Evolutionary conservation across 257 asterid genomes (phyloP), one percentile per base, ranked within the genome.

Genomic region (Cruciata laevipes): DNA sequence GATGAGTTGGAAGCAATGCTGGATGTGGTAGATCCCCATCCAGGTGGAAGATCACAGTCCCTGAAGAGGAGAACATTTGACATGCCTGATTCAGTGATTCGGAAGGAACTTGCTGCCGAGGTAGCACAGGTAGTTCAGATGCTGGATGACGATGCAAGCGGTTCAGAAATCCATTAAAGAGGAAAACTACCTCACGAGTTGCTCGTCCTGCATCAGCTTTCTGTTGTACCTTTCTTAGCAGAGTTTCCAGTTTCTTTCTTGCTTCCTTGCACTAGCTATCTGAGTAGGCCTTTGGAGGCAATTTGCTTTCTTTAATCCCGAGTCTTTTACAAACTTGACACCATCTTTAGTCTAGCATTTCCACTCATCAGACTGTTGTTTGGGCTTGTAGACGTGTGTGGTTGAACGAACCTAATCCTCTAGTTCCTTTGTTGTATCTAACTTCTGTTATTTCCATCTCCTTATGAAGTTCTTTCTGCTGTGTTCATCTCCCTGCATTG

Each of bases 1-100:
- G 88, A 90, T 25, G 99, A 94, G 76, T 82, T 94, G 73, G 97
- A 94, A 74, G 95, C 96, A 66, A 94, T 88, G 96, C 97, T 94
- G 6, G 99, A 88, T 4, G 93, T 86, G 4, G 89, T 94, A 51
- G 99, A 94, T 72, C 99, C 99, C 32, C 93, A 84, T 51, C 90
- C 95, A 63, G 58, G 76, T 0, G 95, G 89, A 4, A 85, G 80
- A 76, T 76, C 87, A 16, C 24, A 75, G 61, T 77, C 83, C 44
- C 70, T 74, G 78, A 84, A 77, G 82, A 83, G 99, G 86, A 88
- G 99, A 75, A 84, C 95, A 3, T 90, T 94, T 60, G 96, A 94
- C 40, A 84, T 94, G 96, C 99, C 99, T 12, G 96, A 88, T 71
- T 74, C 84, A 10, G 65, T 61, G 27, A 78, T 88, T 64, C 83